These are phyloP conservation scores for Cadophora malorum DNA, from an alignment of 2,329 filamentous ascomycete genomes.

Conservation along the genomic window DNA sequence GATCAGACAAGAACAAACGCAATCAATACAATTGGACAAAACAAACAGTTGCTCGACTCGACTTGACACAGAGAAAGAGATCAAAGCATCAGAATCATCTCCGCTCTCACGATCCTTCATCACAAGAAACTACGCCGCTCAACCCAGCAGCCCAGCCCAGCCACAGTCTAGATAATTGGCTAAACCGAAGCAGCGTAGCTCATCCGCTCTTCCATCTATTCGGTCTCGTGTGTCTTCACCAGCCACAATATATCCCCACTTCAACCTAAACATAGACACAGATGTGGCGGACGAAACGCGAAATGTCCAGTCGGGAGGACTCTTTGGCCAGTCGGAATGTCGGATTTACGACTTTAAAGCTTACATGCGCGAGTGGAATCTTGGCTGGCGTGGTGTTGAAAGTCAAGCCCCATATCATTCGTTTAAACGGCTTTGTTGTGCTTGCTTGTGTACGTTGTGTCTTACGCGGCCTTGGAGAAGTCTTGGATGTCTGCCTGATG, in stretches of 20 bases:
- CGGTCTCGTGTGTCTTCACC: not conserved
- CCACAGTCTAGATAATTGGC: not conserved
- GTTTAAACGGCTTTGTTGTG: not conserved
- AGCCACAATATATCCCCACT: conserved; percentile 9
- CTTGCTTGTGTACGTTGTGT: conserved; percentile 16
- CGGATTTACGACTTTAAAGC: not conserved
- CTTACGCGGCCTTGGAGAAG: conserved; percentile 18
- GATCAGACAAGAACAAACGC: not conserved
- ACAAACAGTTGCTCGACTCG: not conserved
- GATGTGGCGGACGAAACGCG: conserved; percentile 10
- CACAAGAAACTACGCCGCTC: not conserved
- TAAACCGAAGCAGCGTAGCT: not conserved
- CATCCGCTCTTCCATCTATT: not conserved
- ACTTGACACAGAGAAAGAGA: not conserved
- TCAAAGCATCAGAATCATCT: not conserved
- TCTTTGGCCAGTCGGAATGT: not conserved
- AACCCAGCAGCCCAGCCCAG: not conserved
- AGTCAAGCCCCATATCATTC: conserved; percentile 5
- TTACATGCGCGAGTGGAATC: not conserved
- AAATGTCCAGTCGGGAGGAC: not conserved
- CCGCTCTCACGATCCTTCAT: not conserved
- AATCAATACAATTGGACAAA: not conserved
- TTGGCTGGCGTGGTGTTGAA: conserved; percentile 2
- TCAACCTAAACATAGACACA: conserved; percentile 19
- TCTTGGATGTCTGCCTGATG: conserved; percentile 2